Conservation (phyloP, 1,139 yeast species). For the Diutina sp. region DNA sequence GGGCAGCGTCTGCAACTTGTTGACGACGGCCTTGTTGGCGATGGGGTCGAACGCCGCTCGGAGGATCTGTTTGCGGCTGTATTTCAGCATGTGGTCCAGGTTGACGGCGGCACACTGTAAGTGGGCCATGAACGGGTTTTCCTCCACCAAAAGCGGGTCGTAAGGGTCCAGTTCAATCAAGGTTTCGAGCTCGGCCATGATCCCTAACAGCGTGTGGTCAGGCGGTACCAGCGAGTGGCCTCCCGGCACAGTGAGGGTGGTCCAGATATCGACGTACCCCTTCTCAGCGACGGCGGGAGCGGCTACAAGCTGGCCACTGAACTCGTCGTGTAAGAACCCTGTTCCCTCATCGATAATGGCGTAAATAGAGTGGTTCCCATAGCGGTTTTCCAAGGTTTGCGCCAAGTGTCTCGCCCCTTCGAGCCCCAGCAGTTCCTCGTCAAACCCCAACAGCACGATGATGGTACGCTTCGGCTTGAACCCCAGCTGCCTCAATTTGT, state of each 20-base stretch:
- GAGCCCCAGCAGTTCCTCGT: conserved; percentile 58
- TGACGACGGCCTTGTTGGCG: conserved; percentile 18
- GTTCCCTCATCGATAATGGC: conserved; percentile 56
- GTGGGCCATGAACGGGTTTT: conserved; percentile 33
- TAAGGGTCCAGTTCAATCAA: conserved; percentile 39
- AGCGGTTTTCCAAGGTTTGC: conserved; percentile 28
- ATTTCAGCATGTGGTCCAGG: conserved; percentile 10
- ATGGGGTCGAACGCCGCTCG: conserved; percentile 20
- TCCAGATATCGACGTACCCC: conserved; percentile 41
- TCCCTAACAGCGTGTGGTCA: conserved; percentile 64
- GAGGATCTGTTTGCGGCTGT: conserved; percentile 15
- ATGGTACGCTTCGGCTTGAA: conserved; percentile 44
- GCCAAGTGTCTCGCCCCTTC: conserved; percentile 40
- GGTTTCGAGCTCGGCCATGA: conserved; percentile 39
- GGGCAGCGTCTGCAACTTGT: conserved; percentile 8
- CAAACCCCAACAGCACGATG: conserved; percentile 54
- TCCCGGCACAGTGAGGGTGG: conserved; percentile 44
- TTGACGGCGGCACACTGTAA: conserved; percentile 38
- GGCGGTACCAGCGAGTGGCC: conserved; percentile 72
- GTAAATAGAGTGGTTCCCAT: conserved; percentile 43
- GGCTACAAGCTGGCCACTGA: conserved; percentile 23
- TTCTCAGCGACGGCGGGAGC: conserved; percentile 48
- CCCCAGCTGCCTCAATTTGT: conserved; percentile 28
- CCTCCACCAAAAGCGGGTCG: conserved; percentile 24
- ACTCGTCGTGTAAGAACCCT: conserved; percentile 15